These are phyloP conservation scores for Tylopilus vinaceipallidus DNA, from an alignment of 768 basidiomycete species.

Conservation along the genomic window DNA sequence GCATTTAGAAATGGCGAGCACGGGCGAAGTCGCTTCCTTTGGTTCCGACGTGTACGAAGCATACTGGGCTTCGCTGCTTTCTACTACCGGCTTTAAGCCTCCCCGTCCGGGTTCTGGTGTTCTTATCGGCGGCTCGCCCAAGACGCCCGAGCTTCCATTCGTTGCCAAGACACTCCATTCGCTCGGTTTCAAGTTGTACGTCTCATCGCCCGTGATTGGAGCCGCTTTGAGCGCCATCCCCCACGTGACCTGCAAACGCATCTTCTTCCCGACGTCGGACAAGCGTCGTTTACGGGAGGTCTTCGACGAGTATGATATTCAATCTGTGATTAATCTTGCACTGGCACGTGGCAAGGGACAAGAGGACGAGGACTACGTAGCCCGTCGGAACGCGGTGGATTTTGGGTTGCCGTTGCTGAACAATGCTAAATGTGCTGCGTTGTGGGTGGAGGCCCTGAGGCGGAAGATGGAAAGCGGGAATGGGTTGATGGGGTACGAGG, in stretches of 20 bases:
- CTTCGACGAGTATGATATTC: constrained; percentile 92
- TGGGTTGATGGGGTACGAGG: constrained; percentile 70
- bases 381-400: constrained; percentile 93
- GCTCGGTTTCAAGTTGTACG: constrained; percentile 95
- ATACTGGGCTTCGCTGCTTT: constrained; percentile 92
- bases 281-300: constrained; percentile 94
- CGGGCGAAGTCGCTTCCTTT: constrained; percentile 96
- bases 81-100: constrained; percentile 93
- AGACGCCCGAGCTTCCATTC: constrained; percentile 79
- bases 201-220: constrained; percentile 77
- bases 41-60: constrained; percentile 93
- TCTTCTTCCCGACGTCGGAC: constrained; percentile 95
- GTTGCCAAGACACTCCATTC: constrained; percentile 79
- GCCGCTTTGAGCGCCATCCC: constrained; percentile 75
- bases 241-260: constrained; percentile 79
- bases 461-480: constrained; percentile 75
- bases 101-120: constrained; percentile 84
- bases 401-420: constrained; percentile 92
- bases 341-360: constrained; percentile 71
- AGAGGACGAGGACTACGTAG: constrained; percentile 94
- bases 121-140: constrained; percentile 87
- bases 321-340: constrained; percentile 92
- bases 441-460: constrained; percentile 88
- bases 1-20: constrained; percentile 91
- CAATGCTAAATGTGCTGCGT: constrained; percentile 81